These are phyloP conservation scores for Cucumis sativus DNA, from an alignment of 306 rosid species.

Conservation along the genomic window DNA sequence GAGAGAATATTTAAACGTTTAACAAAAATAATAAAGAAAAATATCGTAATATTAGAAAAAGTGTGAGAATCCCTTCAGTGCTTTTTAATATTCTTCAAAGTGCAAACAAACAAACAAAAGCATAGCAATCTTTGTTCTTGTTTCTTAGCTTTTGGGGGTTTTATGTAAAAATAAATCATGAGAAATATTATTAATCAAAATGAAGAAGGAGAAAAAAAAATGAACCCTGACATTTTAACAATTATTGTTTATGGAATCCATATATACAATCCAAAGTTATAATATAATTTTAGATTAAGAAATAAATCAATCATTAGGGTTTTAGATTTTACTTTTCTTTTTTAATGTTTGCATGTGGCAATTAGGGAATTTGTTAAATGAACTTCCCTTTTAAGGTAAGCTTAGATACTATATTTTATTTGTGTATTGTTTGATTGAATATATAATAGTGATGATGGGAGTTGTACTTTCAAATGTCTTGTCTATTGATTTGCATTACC, in stretches of 20 bases:
- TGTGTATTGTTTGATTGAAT: neutral
- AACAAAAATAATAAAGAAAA: neutral
- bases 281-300: neutral
- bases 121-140: constrained; percentile 1
- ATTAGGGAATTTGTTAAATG: neutral
- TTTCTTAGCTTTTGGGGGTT: neutral
- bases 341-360: neutral
- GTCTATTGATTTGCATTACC: constrained; percentile 11
- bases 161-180: neutral
- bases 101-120: neutral
- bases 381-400: constrained; percentile 58
- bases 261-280: neutral
- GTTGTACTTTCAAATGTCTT: constrained; percentile 9
- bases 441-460: constrained; percentile 16
- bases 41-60: neutral
- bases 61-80: constrained; percentile 1
- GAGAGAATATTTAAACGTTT: neutral
- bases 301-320: neutral
- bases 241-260: neutral
- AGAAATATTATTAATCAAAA: neutral
- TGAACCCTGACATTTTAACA: neutral
- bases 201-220: neutral
- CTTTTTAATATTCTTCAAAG: constrained; percentile 5
- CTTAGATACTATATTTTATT: neutral
- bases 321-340: neutral